Conservation (phyloP, 164 flowering plant genomes). For the Kalanchoe fedtschenkoi region DNA sequence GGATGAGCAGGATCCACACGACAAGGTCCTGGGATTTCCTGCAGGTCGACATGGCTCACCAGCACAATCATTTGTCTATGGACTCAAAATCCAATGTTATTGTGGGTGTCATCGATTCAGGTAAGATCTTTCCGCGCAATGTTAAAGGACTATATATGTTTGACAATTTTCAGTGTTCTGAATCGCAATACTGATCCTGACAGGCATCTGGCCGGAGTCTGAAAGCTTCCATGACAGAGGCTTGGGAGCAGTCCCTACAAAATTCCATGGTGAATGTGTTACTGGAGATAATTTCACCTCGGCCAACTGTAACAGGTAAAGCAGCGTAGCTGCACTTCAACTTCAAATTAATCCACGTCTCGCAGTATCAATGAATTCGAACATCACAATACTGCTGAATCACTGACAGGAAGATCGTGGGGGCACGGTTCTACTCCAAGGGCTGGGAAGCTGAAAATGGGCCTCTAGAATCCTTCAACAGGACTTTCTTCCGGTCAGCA, state of each 20-base stretch:
- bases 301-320: constrained; percentile 31
- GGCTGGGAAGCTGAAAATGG: too few species aligned
- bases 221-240: constrained; percentile 29
- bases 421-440: too few species aligned
- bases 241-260: constrained; percentile 25
- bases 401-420: too few species aligned
- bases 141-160: too few species aligned
- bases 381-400: too few species aligned
- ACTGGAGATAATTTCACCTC: constrained; percentile 23
- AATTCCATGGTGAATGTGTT: constrained; percentile 32
- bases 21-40: constrained; percentile 54
- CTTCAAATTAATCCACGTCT: too few species aligned
- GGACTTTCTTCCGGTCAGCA: too few species aligned
- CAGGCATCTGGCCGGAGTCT: constrained; percentile 47
- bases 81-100: constrained; percentile 21
- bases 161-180: too few species aligned
- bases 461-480: too few species aligned
- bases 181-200: too few species aligned
- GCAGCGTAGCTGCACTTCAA: too few species aligned
- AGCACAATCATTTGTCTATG: constrained; percentile 10
- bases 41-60: constrained; percentile 15
- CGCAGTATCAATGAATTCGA: too few species aligned
- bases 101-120: constrained; percentile 41
- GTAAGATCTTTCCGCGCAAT: constrained; percentile 10
- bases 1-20: constrained; percentile 25